These are phyloP conservation scores for Penicillium sp. DNA, from an alignment of 2,329 filamentous ascomycete genomes.

Conservation along the genomic window DNA sequence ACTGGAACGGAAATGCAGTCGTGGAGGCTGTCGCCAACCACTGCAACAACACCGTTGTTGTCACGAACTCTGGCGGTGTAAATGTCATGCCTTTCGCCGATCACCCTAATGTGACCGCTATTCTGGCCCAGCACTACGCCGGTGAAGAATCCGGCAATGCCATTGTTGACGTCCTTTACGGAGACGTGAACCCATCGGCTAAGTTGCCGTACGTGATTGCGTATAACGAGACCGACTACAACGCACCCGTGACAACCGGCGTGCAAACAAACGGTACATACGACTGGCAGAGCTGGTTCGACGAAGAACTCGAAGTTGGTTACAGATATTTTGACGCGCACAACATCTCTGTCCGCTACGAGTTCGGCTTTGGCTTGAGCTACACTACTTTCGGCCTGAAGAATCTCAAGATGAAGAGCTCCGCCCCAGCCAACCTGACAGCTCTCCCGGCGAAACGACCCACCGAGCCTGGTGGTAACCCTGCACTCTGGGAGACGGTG, in stretches of 20 bases:
- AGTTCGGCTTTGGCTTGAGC: conserved; percentile 9
- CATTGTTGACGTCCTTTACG: conserved; percentile 79
- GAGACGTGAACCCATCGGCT: conserved; percentile 74
- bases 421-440: conserved; percentile 4
- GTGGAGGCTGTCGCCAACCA: conserved; percentile 60
- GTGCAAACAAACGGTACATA: conserved; percentile 11
- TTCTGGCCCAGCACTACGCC: conserved; percentile 78
- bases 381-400: conserved; percentile 33
- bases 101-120: conserved; percentile 72
- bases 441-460: conserved; percentile 16
- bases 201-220: conserved; percentile 84
- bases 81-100: conserved; percentile 64
- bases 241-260: conserved; percentile 19
- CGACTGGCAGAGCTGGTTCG: conserved; percentile 42
- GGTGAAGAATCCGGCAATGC: conserved; percentile 80
- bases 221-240: conserved; percentile 66
- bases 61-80: conserved; percentile 66
- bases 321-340: conserved; percentile 50
- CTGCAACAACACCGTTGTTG: conserved; percentile 65
- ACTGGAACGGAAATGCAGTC: conserved; percentile 60
- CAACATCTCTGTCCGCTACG: neutral
- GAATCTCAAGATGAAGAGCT: conserved; percentile 9
- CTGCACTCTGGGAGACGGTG: conserved; percentile 59
- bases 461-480: conserved; percentile 55
- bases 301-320: conserved; percentile 58